Base-by-base conservation (phyloP, 345 rosid species). In the Acer yangbiense region DNA sequence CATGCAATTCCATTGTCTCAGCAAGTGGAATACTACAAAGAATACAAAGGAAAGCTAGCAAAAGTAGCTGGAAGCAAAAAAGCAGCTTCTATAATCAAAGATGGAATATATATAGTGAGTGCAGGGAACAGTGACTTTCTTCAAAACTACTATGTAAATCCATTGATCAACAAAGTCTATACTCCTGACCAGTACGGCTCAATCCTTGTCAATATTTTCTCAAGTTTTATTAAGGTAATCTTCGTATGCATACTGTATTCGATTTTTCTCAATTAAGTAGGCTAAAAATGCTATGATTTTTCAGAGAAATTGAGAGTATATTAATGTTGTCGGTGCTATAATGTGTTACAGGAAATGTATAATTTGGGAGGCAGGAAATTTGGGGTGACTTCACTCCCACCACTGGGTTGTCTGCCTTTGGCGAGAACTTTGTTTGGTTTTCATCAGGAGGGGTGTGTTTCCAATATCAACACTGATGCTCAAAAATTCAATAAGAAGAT, bases 71-170 rank as follows among this genome's bases (percentile, higher is more conserved):
- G 94, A n/a, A 83, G 82, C 73, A 77, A 77, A 64, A 72, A 88
- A 73, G 77, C 95, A 29, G 91, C 89, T 32, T 69, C 90, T 27
- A 89, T 96, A 65, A 84, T 91, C 67, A 88, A 84, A 57, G 95
- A 79, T 73, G 88, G 95, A 27, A 64, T 96, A 1, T 91, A 88
- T 70, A 8, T 94, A 14, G 14, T 94, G 76, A 90, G 98, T 77
- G 97, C 95, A 12, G 99, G 99, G 35, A 94, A 90, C 65, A 87
- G 94, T n/a, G 98, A 96, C 79, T 94, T 87, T 80, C 88, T 96
- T 71, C 98, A 94, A 84, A 91, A 94, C 72, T 94, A 94, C 76
- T 90, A 91, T 60, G 88, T 92, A 32, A 96, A 94, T 76, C 99
- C 99, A 80, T 64, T 71, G n/a, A 46, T 92, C 41, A 80, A 86